Conservation (phyloP, 2,329 filamentous ascomycete genomes). For the Rhynchosporium graminicola region DNA sequence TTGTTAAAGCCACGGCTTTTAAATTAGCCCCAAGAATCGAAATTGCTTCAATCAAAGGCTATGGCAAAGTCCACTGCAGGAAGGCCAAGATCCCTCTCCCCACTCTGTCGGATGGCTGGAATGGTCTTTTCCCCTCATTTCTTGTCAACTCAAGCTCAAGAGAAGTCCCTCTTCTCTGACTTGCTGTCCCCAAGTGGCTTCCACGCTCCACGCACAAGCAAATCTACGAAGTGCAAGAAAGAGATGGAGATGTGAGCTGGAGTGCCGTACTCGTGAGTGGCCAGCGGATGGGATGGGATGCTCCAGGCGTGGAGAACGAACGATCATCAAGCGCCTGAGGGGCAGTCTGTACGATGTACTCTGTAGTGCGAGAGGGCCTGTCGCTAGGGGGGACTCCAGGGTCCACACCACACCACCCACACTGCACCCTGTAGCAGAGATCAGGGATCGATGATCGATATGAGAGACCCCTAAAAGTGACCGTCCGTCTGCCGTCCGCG, state of each 20-base stretch:
- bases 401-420: background rate
- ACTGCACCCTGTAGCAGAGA: background rate
- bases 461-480: slow-evolving; percentile 11
- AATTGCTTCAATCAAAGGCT: background rate
- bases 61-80: background rate
- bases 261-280: background rate
- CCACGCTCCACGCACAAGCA: background rate
- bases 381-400: background rate
- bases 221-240: background rate
- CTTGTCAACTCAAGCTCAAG: background rate
- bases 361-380: too few relatives aligned
- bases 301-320: background rate
- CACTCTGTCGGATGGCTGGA: background rate
- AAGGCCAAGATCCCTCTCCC: background rate
- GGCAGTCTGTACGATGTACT: background rate
- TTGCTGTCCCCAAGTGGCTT: background rate
- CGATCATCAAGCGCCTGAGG: background rate
- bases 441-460: slow-evolving; percentile 1
- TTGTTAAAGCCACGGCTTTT: background rate
- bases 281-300: background rate
- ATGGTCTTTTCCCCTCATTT: background rate
- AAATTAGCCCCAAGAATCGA: too few relatives aligned
- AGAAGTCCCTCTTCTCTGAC: background rate
- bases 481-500: background rate
- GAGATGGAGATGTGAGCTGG: background rate